Conservation (phyloP, 805 yeast species). For the Zygoascus biomembranicola region DNA sequence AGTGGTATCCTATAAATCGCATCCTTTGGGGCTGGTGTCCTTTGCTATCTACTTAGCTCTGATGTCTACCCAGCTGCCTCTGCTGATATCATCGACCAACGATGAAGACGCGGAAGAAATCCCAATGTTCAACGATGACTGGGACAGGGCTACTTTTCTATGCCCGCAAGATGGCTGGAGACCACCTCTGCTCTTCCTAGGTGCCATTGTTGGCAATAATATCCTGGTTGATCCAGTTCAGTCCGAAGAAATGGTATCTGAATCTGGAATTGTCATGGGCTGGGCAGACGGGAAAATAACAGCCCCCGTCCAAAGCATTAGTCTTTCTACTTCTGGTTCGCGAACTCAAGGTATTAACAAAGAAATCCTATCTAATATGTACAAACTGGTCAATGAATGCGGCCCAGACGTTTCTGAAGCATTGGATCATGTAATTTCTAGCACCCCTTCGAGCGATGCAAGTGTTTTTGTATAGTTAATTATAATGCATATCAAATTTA, state of each 20-base stretch:
- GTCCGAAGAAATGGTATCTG: constrained; percentile 84
- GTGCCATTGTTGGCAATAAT: constrained; percentile 66
- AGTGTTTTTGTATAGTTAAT: not conserved
- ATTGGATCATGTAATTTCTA: constrained; percentile 24
- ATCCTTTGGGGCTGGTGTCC: constrained; percentile 75
- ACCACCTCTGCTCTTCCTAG: constrained; percentile 70
- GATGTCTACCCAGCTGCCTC: constrained; percentile 67
- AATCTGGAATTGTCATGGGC: constrained; percentile 69
- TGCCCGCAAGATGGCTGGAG: constrained; percentile 36
- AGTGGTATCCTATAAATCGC: constrained; percentile 65
- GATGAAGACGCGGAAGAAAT: constrained; percentile 65
- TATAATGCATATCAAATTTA: not conserved
- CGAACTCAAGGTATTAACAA: constrained; percentile 15
- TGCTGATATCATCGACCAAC: constrained; percentile 58
- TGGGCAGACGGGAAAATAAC: constrained; percentile 61
- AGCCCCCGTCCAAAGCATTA: constrained; percentile 66
- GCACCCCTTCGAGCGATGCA: not conserved
- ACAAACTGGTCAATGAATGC: constrained; percentile 48
- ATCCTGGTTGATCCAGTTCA: constrained; percentile 76
- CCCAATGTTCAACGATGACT: constrained; percentile 87
- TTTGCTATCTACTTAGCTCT: constrained; percentile 76
- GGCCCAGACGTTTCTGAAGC: constrained; percentile 59
- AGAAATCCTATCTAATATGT: constrained; percentile 39
- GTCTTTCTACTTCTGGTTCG: constrained; percentile 35
- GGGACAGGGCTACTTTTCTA: constrained; percentile 49